Base-by-base conservation (phyloP, 768 basidiomycete genomes). In the Naematelia encephala region DNA sequence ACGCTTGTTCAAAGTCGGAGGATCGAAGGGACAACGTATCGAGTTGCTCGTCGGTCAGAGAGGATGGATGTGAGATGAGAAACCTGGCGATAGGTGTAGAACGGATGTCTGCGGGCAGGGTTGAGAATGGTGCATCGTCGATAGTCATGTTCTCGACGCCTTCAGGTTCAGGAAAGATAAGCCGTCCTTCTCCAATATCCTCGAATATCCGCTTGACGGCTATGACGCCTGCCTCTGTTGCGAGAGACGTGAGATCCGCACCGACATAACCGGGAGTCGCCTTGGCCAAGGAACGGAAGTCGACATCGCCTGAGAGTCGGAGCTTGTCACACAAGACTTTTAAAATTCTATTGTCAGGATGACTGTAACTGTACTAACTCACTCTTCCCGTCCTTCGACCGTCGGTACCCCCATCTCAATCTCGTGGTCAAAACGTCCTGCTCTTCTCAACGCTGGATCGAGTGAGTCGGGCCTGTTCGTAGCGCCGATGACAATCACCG, bases 361-460 rank as follows among this genome's bases (percentile, higher is more conserved):
- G 16, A 19, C n/a, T 13, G 16, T 2, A 25, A 53, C 1, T 54
- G 47, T 1, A 10, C 0, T 10, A 22, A 80, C 87, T 66, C 57
- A 97, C 94, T 92, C 88, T 62, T 88, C 87, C 57, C 96, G 82
- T 0, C 87, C 92, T 55, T 86, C 86, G 61, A 96, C 88, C 67
- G 93, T 91, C 1, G 96, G 96, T 2, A 99, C 94, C 12, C 89
- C 89, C 89, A 98, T 92, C 51, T 89, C 88, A 51, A 99, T 97
- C 78, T 99, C 96, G 66, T 93, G 90, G 72, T 98, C 96, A 61
- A 99, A 99, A 29, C 96, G 80, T 4, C 96, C 96, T 4, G 93
- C 94, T 56, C 93, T 82, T 28, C 94, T 84, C 16, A 99, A 81
- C 0, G 96, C 96, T 0, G 92, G 85, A 75, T 99, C 96, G 5